phyloP scores from a whole-genome alignment of 176 grass and related monocot genomes.

The Carex littledalei region DNA sequence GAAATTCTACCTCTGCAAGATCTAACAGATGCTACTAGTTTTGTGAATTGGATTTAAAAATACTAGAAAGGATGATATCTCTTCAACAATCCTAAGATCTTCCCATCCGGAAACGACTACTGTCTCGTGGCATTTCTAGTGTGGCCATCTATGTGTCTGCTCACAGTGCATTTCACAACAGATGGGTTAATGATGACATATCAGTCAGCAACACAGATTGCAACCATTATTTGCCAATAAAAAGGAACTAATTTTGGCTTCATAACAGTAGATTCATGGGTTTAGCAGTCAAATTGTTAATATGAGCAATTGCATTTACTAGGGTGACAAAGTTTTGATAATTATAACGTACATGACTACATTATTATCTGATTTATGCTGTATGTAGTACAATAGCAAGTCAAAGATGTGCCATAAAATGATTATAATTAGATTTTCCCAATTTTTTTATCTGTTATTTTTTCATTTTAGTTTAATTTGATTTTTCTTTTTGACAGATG shows the following conservation, averaged over 20 bases:
- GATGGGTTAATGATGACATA: not conserved
- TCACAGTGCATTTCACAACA: not conserved
- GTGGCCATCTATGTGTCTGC: not conserved
- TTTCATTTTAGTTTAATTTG: conserved; percentile 7
- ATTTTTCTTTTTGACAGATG: conserved; percentile 59
- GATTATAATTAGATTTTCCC: conserved; percentile 12
- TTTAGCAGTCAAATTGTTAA: not conserved
- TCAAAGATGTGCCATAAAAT: not conserved
- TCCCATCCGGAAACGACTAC: too few relatives aligned
- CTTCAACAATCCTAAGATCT: not conserved
- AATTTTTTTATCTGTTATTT: conserved; percentile 9
- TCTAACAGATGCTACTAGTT: not conserved
- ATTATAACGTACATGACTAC: not conserved
- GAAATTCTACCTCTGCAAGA: not conserved
- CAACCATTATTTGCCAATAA: not conserved
- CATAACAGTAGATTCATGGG: not conserved
- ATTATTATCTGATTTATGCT: not conserved
- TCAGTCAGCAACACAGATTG: not conserved
- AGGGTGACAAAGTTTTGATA: not conserved
- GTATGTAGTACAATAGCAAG: not conserved
- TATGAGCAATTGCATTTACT: not conserved
- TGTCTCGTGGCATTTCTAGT: not conserved
- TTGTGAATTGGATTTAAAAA: not conserved
- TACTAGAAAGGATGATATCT: not conserved
- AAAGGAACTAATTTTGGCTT: not conserved